Evolutionary conservation across 1,284 basidiomycete species (phyloP), one percentile per base, ranked within the genome.

Genomic region (Agaricales sp.): DNA sequence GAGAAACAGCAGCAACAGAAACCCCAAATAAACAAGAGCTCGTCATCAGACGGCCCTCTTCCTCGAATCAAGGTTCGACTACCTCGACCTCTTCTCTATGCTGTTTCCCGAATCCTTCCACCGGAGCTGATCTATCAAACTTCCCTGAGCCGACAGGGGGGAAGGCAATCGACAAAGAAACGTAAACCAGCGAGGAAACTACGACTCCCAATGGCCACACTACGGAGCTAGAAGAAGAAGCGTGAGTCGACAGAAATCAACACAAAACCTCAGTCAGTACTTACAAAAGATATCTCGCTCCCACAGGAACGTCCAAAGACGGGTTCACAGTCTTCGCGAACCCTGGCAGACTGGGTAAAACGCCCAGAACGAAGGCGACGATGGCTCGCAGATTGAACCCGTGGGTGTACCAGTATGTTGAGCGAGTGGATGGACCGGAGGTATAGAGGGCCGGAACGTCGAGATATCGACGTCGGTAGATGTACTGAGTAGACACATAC

Each of bases 381-480:
- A 57, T 23, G 24, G 57, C 55, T 11, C 57, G 54, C 14, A 50
- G 18, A 43, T 57, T 57, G 43, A 54, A 49, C 4, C 54, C 55
- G 37, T 48, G 39, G 8, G 50, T 52, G 50, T 55, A 55, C 55
- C 55, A 50, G 49, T 3, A 22, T 30, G 24, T 51, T 53, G 12
- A 55, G 51, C 8, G 49, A 11, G 39, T 8, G 8, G 39, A 18
- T 43, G n/a, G 39, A 43, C 39, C 39, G 16, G 6, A 16, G 6
- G 8, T 22, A 22, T 18, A 43, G 11, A 43, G 21, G 39, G 16
- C 39, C 6, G 39, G 67, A 65, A 50, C 70, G 70, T 8, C 68
- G 69, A 46, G 62, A 65, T 62, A 68, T 69, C 57, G 72, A 71
- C 47, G 62, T 58, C 51, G 39, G 71, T 52, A 59, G 71, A 73